Base-by-base conservation (phyloP, 257 asterid genomes). In the Rhazya stricta region DNA sequence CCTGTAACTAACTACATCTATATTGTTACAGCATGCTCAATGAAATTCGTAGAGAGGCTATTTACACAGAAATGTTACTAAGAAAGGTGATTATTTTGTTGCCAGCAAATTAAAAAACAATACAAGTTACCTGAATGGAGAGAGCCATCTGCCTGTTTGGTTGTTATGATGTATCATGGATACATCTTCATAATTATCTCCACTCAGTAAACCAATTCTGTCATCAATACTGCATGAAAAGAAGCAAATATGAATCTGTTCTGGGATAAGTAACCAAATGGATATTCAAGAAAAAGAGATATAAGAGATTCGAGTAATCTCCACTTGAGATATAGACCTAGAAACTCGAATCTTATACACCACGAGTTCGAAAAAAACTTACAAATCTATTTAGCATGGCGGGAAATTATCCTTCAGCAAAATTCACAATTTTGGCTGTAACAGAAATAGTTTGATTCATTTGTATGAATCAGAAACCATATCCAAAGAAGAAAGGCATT, bases 141-240 rank as follows among this genome's bases (percentile, higher is more conserved):
- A 90, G 79, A 93, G 72, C 94, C 95, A 89, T 78, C 89, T 83
- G 82, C 90, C 86, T 74, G 96, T 91, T 77, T 83, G 88, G 81
- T 91, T 90, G 82, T 80, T 1, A 79, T 94, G 98, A 79, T 61
- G 69, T 43, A 90, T 76, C 96, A 89, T 88, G 43, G 85, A 83
- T 75, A 79, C 72, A 37, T 87, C 86, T 79, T 88, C 91, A 43
- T 89, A 94, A 83, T 88, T 91, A 62, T 85, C 81, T 73, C 97
- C 97, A 83, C 90, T 85, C 27, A 70, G 75, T 75, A 94, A 48
- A 67, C 96, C 97, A 80, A 94, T 88, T 16, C 62, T 84, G 87
- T 94, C 69, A 77, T 90, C 97, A 71, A 71, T 0, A 83, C 96
- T 94, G 91, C 91, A 82, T 3, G 12, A 78, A 75, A 39, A 58